phyloP scores from a whole-genome alignment of 331 rosid genomes.

The Acacia concinna region DNA sequence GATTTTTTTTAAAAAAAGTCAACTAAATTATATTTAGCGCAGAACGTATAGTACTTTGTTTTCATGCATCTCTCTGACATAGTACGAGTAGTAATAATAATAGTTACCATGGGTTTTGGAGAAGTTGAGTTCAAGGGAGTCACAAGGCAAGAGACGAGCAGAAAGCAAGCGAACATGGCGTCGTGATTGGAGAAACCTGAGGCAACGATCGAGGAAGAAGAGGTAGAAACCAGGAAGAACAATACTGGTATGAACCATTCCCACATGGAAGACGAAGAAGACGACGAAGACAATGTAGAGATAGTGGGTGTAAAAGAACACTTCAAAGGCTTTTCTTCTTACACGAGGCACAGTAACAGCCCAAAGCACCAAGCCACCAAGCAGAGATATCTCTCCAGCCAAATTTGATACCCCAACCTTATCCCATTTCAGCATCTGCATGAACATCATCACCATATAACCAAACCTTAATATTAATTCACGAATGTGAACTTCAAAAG shows the following conservation, averaged over 20 bases:
- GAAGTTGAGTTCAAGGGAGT: slow-evolving; percentile 71
- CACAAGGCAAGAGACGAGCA: slow-evolving; percentile 54
- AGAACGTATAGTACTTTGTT: no score
- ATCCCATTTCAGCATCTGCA: slow-evolving; percentile 59
- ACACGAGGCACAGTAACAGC: slow-evolving; percentile 50
- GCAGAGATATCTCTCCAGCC: slow-evolving; percentile 65
- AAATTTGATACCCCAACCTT: slow-evolving; percentile 45
- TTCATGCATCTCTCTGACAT: no score
- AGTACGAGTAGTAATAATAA: neutral
- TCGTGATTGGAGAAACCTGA: slow-evolving; percentile 61
- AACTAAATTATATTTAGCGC: no score
- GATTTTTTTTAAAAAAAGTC: no score
- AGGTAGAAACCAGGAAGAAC: slow-evolving; percentile 78
- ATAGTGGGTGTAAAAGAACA: slow-evolving; percentile 67
- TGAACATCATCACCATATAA: neutral
- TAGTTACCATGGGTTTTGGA: slow-evolving; percentile 47
- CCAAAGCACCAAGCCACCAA: slow-evolving; percentile 59
- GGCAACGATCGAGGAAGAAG: slow-evolving; percentile 65
- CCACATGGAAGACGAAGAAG: slow-evolving; percentile 68
- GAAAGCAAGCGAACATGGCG: slow-evolving; percentile 40
- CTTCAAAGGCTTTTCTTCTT: slow-evolving; percentile 59
- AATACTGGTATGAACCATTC: slow-evolving; percentile 37
- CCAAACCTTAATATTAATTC: neutral
- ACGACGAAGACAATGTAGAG: slow-evolving; percentile 58
- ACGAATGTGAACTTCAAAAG: neutral